Percentiles rank a stretch among this genome's conserved stretches.
Conservation (phyloP, 805 yeast species). For the Metschnikowia orientalis region DNA sequence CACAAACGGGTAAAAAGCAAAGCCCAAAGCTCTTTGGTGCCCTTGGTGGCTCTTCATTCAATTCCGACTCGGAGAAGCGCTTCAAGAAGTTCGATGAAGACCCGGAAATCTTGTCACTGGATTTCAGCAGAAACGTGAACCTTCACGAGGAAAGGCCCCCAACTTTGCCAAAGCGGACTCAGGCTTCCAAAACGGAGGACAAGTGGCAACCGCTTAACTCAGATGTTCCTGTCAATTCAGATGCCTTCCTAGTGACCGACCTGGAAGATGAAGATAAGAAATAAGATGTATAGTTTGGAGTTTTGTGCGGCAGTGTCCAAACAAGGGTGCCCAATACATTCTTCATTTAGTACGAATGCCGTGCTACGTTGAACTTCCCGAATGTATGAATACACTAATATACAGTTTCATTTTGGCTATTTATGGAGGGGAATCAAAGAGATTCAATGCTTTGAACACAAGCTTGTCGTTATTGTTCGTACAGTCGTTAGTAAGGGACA, state of each 20-base stretch:
- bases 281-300: conserved; percentile 1
- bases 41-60: conserved; percentile 41
- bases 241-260: conserved; percentile 43
- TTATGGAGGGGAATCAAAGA: conserved; percentile 13
- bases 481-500: conserved; percentile 18
- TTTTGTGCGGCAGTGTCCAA: too few species aligned
- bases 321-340: too few species aligned
- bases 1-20: conserved; percentile 11
- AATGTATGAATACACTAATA: conserved; percentile 5
- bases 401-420: conserved; percentile 9
- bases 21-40: conserved; percentile 42
- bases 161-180: conserved; percentile 19
- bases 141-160: conserved; percentile 31
- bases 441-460: conserved; percentile 14
- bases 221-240: conserved; percentile 38
- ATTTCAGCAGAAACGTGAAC: conserved; percentile 45
- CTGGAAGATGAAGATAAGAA: conserved; percentile 38
- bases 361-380: too few species aligned
- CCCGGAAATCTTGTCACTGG: conserved; percentile 48
- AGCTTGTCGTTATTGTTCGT: conserved; percentile 16
- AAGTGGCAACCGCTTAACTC: conserved; percentile 39
- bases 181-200: conserved; percentile 14
- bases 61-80: conserved; percentile 22
- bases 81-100: conserved; percentile 45
- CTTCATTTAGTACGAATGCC: too few species aligned